Evolutionary conservation across 495 filamentous ascomycete genomes (phyloP), one percentile per base, ranked within the genome.

Genomic region (Hamigera avellanea): DNA sequence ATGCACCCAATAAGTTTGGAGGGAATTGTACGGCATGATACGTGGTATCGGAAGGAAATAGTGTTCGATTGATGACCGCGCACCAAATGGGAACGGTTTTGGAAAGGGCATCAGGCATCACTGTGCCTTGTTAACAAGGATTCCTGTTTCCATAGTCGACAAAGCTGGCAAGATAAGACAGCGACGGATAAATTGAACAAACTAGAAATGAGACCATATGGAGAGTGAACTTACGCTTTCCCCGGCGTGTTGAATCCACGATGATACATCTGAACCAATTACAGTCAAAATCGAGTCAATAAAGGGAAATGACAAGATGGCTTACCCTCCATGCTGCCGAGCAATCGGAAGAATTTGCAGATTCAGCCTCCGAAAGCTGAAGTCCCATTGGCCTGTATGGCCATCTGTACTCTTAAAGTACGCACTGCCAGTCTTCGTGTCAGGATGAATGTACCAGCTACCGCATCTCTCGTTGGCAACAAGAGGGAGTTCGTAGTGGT

Each of bases 391-490:
- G 14, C 84, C 83, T 1, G 70, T 72, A 62, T 98, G 91, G 2
- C 91, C 91, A 60, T 98, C 91, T 18, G 91, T 98, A 61, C 85
- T 93, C 67, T 98, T 98, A 61, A 95, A 98, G 61, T 96, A 96
- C 6, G 74, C 84, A 34, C 81, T 83, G 12, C 71, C 83, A 1
- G 58, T 59, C 51, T 87, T 87, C 8, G 40, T 44, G 14, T 55
- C 54, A 0, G 83, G 80, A 19, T 75, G 64, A 26, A 95, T 82
- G 56, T 98, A 98, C 91, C 91, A 98, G 52, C 85, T 87, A 1
- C 91, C 91, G 50, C 88, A 95, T 34, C 91, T 69, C 54, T 95
- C 85, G 48, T 98, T 98, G 15, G 87, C 83, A 15, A 98, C 64
- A n/a, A 95, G 59, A 0, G 89, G 88, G n/a, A 91, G 64, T 14